Base-by-base conservation (phyloP, 345 rosid genomes). In the Raphanus raphanistrum region DNA sequence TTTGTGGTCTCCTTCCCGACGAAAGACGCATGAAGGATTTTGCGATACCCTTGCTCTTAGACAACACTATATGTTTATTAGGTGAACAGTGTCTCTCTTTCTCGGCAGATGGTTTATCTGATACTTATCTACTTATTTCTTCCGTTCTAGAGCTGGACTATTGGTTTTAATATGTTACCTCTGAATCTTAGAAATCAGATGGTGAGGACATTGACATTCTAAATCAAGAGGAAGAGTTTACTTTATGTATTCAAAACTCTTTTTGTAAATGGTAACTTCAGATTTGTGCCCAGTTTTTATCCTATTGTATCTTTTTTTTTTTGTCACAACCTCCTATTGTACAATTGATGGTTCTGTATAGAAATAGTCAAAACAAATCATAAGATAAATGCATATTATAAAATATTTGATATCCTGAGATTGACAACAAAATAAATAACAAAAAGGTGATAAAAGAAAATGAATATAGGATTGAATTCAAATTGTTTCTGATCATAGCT, bases 171-270 rank as follows among this genome's bases (percentile, higher is more conserved):
- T 21, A 21, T 21, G 21, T 21, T 21, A 21, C 21, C 21, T 21
- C 21, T 21, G 21, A 21, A 21, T 21, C 21, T 21, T 21, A 21
- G 21, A 21, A 21, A 21, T 21, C 21, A 21, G 21, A 21, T 21
- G 21, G 21, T 21, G 21, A 21, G 21, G 26, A 11, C 57, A 15
- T 7, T 29, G 71, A 61, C 21, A 21, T 45, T 13, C 87, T 92
- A 67, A 84, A 84, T 58, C 94, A 89, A 0, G 96, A 92, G 84
- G 96, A 95, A 84, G 97, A 92, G 55, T 95, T 95, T 81, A 66
- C 81, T 79, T 81, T 95, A 33, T 12, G 67, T 31, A 32, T 28
- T 50, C 33, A 25, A 11, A 16, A 27, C n/a, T 29, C 33, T 33
- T 70, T 70, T 71, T 70, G 80, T 52, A 54, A 26, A 77, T 63